phyloP scores from a whole-genome alignment of 352 stramenopile species.

The Phytophthora litchii region DNA sequence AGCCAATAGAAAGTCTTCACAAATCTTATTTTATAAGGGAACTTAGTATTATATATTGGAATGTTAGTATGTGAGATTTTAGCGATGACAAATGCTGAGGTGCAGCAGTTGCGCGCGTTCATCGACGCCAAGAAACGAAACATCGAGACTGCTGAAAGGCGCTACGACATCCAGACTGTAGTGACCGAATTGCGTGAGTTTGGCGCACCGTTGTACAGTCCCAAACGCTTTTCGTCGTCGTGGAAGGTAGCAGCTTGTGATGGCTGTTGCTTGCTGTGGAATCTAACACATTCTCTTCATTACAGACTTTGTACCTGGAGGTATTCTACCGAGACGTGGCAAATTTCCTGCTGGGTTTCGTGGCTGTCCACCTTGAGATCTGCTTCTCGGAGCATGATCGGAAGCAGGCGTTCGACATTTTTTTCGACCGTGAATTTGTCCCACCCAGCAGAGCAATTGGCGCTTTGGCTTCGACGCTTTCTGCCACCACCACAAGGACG shows the following conservation, averaged over 20 bases:
- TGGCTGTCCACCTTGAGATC: conserved; percentile 52
- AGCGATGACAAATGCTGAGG: conserved; percentile 24
- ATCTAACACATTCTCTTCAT: not conserved
- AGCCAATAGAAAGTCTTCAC: too few species aligned
- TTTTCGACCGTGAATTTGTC: conserved; percentile 51
- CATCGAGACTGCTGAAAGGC: conserved; percentile 49
- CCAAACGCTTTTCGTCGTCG: conserved; percentile 33
- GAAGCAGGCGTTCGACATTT: conserved; percentile 53
- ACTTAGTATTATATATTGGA: too few species aligned
- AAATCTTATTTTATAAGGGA: too few species aligned
- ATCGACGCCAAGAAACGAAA: conserved; percentile 52
- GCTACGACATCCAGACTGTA: conserved; percentile 49
- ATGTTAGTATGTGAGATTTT: too few species aligned
- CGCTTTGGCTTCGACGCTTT: conserved; percentile 45
- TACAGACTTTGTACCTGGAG: conserved; percentile 58
- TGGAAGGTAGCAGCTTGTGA: conserved; percentile 54
- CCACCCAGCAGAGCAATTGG: conserved; percentile 42
- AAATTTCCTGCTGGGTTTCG: conserved; percentile 59
- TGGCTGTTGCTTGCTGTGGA: not conserved
- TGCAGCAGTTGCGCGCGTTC: conserved; percentile 54
- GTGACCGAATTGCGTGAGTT: conserved; percentile 41
- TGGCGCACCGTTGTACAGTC: conserved; percentile 36
- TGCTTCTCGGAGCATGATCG: conserved; percentile 56
- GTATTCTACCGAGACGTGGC: conserved; percentile 63
- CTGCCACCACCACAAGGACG: conserved; percentile 16